These are phyloP conservation scores for Boletus rufocinnamomeus DNA, from an alignment of 768 basidiomycete species.

Conservation along the genomic window DNA sequence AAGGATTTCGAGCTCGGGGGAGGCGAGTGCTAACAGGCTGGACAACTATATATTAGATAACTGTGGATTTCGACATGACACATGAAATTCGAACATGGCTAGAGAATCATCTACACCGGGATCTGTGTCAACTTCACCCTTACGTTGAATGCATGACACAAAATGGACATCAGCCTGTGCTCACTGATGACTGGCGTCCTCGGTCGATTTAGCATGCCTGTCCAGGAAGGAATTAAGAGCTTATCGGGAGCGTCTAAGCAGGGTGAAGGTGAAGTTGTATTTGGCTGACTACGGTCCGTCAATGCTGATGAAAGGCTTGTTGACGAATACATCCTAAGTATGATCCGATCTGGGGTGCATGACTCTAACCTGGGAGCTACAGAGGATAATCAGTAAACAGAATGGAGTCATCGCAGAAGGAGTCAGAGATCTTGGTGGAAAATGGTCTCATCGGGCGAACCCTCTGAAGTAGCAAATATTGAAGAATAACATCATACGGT, in stretches of 20 bases:
- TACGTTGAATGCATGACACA: conserved; percentile 4
- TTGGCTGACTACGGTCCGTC: neutral
- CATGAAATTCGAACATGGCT: conserved; percentile 60
- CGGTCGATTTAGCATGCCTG: conserved; percentile 24
- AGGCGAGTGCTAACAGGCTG: conserved; percentile 76
- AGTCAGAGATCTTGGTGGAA: conserved; percentile 74
- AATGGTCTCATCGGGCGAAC: conserved; percentile 57
- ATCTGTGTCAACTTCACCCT: conserved; percentile 73
- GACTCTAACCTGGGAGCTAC: neutral
- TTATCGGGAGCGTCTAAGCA: neutral
- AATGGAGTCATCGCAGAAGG: neutral
- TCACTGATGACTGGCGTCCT: conserved; percentile 69
- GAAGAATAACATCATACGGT: conserved; percentile 45
- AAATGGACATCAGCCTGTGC: conserved; percentile 20
- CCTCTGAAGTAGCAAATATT: conserved; percentile 76
- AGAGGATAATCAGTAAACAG: conserved; percentile 11
- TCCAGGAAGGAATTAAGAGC: neutral
- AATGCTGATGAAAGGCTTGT: neutral
- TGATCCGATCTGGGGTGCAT: neutral
- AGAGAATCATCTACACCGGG: conserved; percentile 83
- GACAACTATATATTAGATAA: neutral
- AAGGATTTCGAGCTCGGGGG: conserved; percentile 80
- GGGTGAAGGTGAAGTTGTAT: neutral
- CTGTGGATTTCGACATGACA: neutral
- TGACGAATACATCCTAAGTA: neutral